Conservation (phyloP, 225 moss, liverwort and hornwort genomes). For the Asterella californica region DNA sequence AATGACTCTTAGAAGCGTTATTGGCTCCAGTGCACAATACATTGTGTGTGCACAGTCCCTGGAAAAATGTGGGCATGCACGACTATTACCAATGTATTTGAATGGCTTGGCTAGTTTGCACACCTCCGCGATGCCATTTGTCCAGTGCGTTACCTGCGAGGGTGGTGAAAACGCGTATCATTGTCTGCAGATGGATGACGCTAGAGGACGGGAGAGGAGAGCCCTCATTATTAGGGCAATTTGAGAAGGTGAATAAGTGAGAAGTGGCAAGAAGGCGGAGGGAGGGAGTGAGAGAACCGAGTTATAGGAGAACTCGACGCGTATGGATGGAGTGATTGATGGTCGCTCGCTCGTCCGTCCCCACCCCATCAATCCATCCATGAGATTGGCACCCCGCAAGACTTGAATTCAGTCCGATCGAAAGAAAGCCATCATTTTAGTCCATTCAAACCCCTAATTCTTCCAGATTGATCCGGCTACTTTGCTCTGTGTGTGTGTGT, state of each 20-base stretch:
- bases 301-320: not conserved
- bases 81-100: conserved; percentile 68
- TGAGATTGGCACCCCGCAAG: too few species aligned
- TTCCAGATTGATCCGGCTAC: too few species aligned
- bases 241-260: not conserved
- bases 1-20: not conserved
- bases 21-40: too few species aligned
- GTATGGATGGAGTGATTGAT: not conserved
- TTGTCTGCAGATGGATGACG: not conserved
- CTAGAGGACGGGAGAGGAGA: not conserved
- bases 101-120: conserved; percentile 77
- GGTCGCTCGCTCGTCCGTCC: not conserved
- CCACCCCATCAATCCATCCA: too few species aligned
- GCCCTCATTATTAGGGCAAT: not conserved
- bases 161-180: conserved; percentile 6
- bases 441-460: too few species aligned
- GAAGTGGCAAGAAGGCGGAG: not conserved
- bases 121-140: conserved; percentile 66
- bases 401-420: too few species aligned
- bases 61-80: too few species aligned
- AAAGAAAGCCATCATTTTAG: too few species aligned
- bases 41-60: too few species aligned
- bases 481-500: too few species aligned
- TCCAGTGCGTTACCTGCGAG: conserved; percentile 68
- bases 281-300: not conserved